Percentiles rank a stretch among this genome's conserved stretches.
Conservation (phyloP, 2,329 filamentous ascomycete species). For the Aspergillus nomiae region DNA sequence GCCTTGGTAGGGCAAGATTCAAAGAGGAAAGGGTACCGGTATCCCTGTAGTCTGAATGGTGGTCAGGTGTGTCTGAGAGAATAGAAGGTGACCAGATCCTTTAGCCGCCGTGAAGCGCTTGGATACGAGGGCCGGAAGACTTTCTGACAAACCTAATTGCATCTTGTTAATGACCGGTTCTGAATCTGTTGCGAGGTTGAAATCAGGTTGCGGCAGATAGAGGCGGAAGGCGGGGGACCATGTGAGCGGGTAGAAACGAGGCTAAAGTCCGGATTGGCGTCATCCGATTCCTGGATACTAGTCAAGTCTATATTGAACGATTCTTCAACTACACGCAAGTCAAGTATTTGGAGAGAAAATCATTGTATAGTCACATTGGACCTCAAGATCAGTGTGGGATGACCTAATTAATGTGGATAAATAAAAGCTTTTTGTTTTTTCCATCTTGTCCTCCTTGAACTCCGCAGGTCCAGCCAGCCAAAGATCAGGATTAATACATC, state of each 20-base stretch:
- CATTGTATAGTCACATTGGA: not conserved
- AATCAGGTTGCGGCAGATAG: conserved; percentile 6
- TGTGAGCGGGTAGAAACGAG: conserved; percentile 9
- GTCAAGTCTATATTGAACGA: not conserved
- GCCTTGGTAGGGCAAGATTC: not conserved
- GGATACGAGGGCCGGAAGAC: conserved; percentile 38
- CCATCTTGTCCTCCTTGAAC: not conserved
- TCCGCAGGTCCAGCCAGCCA: conserved; percentile 8
- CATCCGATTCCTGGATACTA: not conserved
- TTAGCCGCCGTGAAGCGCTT: conserved; percentile 39
- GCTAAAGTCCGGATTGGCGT: not conserved
- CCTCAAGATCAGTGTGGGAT: not conserved
- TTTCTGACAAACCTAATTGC: conserved; percentile 40
- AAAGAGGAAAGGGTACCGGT: conserved; percentile 27
- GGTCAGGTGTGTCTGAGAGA: conserved; percentile 43
- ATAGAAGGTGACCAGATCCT: conserved; percentile 39
- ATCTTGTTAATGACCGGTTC: conserved; percentile 22
- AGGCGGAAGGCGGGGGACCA: conserved; percentile 18
- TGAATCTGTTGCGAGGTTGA: conserved; percentile 7
- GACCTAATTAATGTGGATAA: not conserved
- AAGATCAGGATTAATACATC: not conserved
- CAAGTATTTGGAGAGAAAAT: not conserved
- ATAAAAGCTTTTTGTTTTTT: not conserved
- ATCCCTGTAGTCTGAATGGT: conserved; percentile 37
- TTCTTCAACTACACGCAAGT: not conserved